Base-by-base conservation (phyloP, 805 yeast genomes). In the Ogataea corticis region DNA sequence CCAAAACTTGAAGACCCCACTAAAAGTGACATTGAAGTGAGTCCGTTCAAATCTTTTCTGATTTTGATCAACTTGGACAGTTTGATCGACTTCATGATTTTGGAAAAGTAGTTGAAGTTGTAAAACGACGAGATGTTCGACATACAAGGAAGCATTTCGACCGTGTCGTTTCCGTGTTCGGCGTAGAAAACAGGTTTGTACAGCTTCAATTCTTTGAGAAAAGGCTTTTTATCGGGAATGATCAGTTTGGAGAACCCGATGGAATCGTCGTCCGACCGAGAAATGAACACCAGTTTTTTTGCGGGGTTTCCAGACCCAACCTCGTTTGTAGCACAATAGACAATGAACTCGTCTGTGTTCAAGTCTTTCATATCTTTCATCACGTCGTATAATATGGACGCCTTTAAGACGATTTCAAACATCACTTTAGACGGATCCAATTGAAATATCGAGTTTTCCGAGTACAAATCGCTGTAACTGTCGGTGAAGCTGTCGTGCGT, bases 161-260 rank as follows among this genome's bases (percentile, higher is more conserved):
- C 40, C 3, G 23, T 37, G 14, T 33, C 45, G 7, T 43, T 44
- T 15, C 36, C 27, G 5, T 28, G 13, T 7, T 17, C 25, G 12
- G 32, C 29, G 1, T 15, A 52, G 57, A 33, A 58, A 4, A 46
- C 48, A 2, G 63, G 62, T 19, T 54, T 58, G 50, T 52, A 70
- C 1, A 78, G 55, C n/a, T 61, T 71, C 25, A 87, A 60, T 34
- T 82, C 80, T 49, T 85, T 92, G 27, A 89, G 61, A 11, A 81
- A 77, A 2, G 80, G 69, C 53, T 75, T 73, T 38, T 78, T 85
- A 48, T 73, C 76, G 0, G 96, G 96, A 38, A 83, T 73, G 9
- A 76, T 72, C 16, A 87, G 68, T 56, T 84, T 82, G 32, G 87
- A 81, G 41, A 73, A 70, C 0, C 96, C 96, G 37, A 87, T 72